These are phyloP conservation scores for Curvularia sp. DNA, from an alignment of 2,329 filamentous ascomycete species.

Conservation along the genomic window DNA sequence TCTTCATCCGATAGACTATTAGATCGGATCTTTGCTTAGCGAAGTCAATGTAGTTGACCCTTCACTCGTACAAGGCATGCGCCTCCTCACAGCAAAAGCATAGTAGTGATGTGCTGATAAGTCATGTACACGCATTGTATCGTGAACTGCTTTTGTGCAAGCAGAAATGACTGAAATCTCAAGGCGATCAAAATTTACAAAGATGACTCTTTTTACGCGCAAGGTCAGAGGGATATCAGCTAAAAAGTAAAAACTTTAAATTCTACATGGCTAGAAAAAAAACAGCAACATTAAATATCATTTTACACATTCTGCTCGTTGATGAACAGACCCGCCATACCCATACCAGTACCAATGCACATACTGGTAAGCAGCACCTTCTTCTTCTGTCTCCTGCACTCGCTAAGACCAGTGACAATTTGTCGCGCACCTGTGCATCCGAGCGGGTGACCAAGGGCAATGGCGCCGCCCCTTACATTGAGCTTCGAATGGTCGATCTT, in stretches of 20 bases:
- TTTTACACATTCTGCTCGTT: conserved; percentile 61
- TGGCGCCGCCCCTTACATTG: conserved; percentile 82
- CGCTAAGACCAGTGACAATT: conserved; percentile 88
- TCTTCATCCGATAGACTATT: too few species aligned
- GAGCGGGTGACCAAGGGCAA: conserved; percentile 83
- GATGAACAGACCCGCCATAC: conserved; percentile 71
- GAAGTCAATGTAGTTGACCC: too few species aligned
- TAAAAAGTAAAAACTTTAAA: not conserved
- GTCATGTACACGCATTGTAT: too few species aligned
- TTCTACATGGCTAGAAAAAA: not conserved
- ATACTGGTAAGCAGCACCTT: conserved; percentile 92
- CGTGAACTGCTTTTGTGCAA: too few species aligned
- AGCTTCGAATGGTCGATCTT: conserved; percentile 76
- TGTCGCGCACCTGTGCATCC: conserved; percentile 79
- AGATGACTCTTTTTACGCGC: too few species aligned
- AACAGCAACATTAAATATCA: not conserved
- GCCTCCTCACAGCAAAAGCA: too few species aligned
- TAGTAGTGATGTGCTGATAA: too few species aligned
- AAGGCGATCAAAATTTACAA: too few species aligned
- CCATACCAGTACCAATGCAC: conserved; percentile 75
- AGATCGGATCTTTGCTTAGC: too few species aligned
- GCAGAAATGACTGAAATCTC: too few species aligned
- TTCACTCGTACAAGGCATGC: too few species aligned
- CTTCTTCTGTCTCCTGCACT: conserved; percentile 83
- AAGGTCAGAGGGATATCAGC: too few species aligned